Conservation (phyloP, 495 filamentous ascomycete species). For the Pseudoneurospora amorphoporcata region DNA sequence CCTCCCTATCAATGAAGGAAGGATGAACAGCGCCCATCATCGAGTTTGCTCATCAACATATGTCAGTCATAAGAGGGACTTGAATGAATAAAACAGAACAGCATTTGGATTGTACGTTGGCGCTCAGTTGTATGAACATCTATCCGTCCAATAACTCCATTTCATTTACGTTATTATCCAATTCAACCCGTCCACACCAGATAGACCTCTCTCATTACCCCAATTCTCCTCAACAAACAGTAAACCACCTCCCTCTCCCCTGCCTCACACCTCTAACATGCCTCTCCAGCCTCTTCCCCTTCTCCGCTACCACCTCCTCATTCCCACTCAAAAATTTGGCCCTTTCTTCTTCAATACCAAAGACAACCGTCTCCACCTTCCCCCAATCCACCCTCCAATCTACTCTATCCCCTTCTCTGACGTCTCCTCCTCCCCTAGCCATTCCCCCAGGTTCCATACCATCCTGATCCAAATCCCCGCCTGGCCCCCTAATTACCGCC, state of each 20-base stretch:
- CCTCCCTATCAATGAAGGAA: too few relatives aligned
- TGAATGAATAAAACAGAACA: too few relatives aligned
- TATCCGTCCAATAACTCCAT: not conserved
- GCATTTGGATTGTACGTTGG: not conserved
- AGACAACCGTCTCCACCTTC: slow-evolving; percentile 26
- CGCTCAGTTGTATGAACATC: not conserved
- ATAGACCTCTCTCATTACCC: not conserved
- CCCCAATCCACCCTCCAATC: slow-evolving; percentile 40
- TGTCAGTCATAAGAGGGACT: too few relatives aligned
- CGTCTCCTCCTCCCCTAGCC: not conserved
- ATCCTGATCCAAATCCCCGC: not conserved
- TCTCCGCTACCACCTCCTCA: slow-evolving; percentile 1
- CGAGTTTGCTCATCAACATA: too few relatives aligned
- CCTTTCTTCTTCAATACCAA: not conserved
- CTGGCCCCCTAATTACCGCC: not conserved
- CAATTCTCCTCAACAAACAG: not conserved
- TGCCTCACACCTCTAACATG: not conserved
- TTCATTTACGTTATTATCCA: too few relatives aligned
- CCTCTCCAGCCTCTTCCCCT: slow-evolving; percentile 7
- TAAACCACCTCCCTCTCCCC: not conserved
- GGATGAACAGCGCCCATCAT: too few relatives aligned
- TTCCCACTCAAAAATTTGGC: slow-evolving; percentile 22
- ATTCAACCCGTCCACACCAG: too few relatives aligned
- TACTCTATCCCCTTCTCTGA: slow-evolving; percentile 21
- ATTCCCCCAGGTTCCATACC: not conserved